Conservation (phyloP, 352 stramenopile species). For the Phytophthora kernoviae region DNA sequence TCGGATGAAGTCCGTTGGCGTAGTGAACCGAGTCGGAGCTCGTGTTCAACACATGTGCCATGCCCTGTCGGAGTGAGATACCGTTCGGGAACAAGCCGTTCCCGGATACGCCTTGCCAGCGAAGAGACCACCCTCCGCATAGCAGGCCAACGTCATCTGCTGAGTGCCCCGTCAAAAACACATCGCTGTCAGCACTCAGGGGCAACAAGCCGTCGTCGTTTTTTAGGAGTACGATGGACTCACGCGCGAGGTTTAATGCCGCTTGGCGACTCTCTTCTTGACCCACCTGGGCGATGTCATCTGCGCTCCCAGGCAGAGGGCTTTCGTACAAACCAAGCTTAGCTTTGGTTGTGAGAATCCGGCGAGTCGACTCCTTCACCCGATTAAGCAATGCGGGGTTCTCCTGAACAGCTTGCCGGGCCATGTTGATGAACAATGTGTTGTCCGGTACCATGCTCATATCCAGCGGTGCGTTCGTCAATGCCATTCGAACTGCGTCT, state of each 20-base stretch:
- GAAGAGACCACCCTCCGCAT: slow-evolving; percentile 84
- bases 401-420: slow-evolving; percentile 41
- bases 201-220: slow-evolving; percentile 72
- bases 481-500: slow-evolving; percentile 68
- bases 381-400: slow-evolving; percentile 42
- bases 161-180: slow-evolving; percentile 77
- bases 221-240: slow-evolving; percentile 88
- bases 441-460: slow-evolving; percentile 90
- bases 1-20: slow-evolving; percentile 59
- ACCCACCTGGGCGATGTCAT: slow-evolving; percentile 54
- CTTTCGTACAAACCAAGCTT: slow-evolving; percentile 75
- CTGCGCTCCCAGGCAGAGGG: slow-evolving; percentile 49
- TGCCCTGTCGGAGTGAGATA: slow-evolving; percentile 61
- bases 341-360: slow-evolving; percentile 79
- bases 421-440: slow-evolving; percentile 56
- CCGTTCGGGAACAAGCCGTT: slow-evolving; percentile 69
- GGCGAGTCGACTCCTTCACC: slow-evolving; percentile 58
- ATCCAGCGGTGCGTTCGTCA: slow-evolving; percentile 85
- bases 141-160: slow-evolving; percentile 72
- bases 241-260: slow-evolving; percentile 71
- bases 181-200: slow-evolving; percentile 26
- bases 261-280: slow-evolving; percentile 50
- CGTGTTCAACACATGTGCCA: slow-evolving; percentile 38
- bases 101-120: slow-evolving; percentile 86
- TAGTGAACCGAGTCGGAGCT: slow-evolving; percentile 33